phyloP scores from a whole-genome alignment of 2,329 filamentous ascomycete genomes.

The Aspergillus eucalypticola region DNA sequence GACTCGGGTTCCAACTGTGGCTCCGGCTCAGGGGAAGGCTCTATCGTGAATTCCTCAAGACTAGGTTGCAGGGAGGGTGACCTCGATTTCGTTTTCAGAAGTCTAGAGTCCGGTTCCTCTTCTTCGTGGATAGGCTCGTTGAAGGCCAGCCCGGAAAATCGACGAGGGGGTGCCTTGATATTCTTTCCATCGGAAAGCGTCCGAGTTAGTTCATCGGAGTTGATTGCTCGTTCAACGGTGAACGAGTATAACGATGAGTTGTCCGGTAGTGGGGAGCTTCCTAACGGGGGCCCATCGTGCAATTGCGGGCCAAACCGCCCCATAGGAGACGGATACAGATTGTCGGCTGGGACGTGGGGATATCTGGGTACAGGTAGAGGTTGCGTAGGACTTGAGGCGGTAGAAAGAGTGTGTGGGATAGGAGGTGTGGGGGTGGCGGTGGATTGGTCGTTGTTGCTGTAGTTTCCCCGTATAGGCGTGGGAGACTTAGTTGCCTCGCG shows the following conservation, averaged over 20 bases:
- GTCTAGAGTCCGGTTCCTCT: constrained; percentile 22
- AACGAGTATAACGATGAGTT: constrained; percentile 38
- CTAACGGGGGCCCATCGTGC: constrained; percentile 12
- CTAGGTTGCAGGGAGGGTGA: background rate
- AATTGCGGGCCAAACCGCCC: constrained; percentile 19
- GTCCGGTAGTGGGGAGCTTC: constrained; percentile 29
- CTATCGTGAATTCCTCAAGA: background rate
- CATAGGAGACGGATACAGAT: constrained; percentile 34
- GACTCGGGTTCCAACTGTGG: constrained; percentile 4
- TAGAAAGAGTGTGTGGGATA: constrained; percentile 34
- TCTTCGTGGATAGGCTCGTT: constrained; percentile 34
- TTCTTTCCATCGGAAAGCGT: constrained; percentile 35
- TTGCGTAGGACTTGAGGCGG: constrained; percentile 32
- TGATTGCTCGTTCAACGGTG: constrained; percentile 38
- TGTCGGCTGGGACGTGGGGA: constrained; percentile 19
- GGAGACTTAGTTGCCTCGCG: constrained; percentile 29
- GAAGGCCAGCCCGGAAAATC: constrained; percentile 35
- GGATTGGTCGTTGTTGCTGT: constrained; percentile 19
- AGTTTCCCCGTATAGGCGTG: constrained; percentile 12
- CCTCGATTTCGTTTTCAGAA: constrained; percentile 8
- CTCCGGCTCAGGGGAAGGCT: constrained; percentile 3
- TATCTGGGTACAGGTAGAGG: constrained; percentile 24
- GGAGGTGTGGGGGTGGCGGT: constrained; percentile 39
- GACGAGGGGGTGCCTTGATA: constrained; percentile 39
- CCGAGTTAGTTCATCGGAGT: constrained; percentile 38